Base-by-base conservation (phyloP, 495 filamentous ascomycete genomes). In the Penicillium simplicissimum region DNA sequence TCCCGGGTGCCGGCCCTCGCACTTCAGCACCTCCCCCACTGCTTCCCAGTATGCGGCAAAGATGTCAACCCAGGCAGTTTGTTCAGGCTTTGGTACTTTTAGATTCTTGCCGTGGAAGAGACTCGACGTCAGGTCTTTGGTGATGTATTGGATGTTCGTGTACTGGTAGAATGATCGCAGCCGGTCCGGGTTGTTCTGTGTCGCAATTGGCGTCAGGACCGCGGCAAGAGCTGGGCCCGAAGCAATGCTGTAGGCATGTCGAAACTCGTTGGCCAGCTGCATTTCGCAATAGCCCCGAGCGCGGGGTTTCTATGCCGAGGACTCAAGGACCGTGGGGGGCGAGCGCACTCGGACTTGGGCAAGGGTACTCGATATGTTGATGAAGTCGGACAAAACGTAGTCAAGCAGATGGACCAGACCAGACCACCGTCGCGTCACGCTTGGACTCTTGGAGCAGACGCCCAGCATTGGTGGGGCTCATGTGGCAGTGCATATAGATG, bases 21-120 rank as follows among this genome's bases (percentile, higher is more conserved):
- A 82, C 28, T 76, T 78, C 42, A 92, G 72, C 15, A 96, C 75
- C 66, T 89, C 87, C 33, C 85, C 87, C 15, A 88, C 71, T 25
- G 90, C 88, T 63, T 88, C 90, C 92, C 92, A 98, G 70, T 92
- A 96, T 8, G 84, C 81, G 47, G 81, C 74, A 67, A 92, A 96
- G 13, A 97, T 85, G 28, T 96, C 92, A 3, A 88, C 75, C 95
- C 94, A 97, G 1, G 87, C 85, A 51, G 78, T 80, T 31, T 84
- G 78, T 68, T 96, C 90, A 10, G 86, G 80, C 48, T 85, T 84
- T 5, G 84, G 74, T 0, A 93, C 62, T 43, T 77, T 80, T 36
- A 81, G 61, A 7, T 71, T 74, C 53, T 77, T 83, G 47, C 82
- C 77, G 53, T 89, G 82, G 43, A 87, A 81, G n/a, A 92, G 74